Conservation (phyloP, 805 yeast genomes). For the Clavispora phyllophila region DNA sequence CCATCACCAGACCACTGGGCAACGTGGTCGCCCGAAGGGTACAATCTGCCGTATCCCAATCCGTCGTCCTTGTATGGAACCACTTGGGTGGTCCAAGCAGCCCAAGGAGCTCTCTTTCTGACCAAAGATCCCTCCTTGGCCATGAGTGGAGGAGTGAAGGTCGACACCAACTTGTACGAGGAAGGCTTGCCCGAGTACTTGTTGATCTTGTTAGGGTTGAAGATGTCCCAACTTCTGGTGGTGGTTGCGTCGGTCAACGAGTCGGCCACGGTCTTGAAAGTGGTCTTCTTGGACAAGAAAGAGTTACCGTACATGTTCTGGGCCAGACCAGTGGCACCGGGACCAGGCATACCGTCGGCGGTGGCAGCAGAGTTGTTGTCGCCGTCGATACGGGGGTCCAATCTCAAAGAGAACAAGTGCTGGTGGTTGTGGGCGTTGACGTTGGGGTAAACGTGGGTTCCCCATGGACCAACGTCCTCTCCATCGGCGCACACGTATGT, state of each 20-base stretch:
- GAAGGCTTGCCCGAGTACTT: slow-evolving; percentile 71
- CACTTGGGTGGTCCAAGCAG: slow-evolving; percentile 59
- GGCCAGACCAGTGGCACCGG: slow-evolving; percentile 56
- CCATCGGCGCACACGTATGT: slow-evolving; percentile 61
- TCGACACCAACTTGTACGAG: slow-evolving; percentile 71
- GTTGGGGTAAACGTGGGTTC: slow-evolving; percentile 73
- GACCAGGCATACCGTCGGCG: slow-evolving; percentile 58
- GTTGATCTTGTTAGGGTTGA: slow-evolving; percentile 65
- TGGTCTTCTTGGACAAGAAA: slow-evolving; percentile 58
- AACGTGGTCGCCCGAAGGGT: slow-evolving; percentile 78
- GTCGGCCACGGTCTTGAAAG: slow-evolving; percentile 64
- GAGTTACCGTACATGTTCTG: slow-evolving; percentile 77
- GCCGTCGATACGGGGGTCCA: slow-evolving; percentile 80
- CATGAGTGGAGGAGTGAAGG: slow-evolving; percentile 66
- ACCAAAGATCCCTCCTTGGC: slow-evolving; percentile 73
- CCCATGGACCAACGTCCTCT: slow-evolving; percentile 72
- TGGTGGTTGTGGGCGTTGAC: slow-evolving; percentile 86
- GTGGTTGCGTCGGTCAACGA: slow-evolving; percentile 61
- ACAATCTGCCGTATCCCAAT: slow-evolving; percentile 52
- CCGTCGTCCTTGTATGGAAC: slow-evolving; percentile 61
- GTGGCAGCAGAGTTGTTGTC: slow-evolving; percentile 69
- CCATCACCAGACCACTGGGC: slow-evolving; percentile 74
- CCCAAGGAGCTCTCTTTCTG: slow-evolving; percentile 81
- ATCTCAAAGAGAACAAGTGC: slow-evolving; percentile 71
- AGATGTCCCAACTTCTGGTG: slow-evolving; percentile 72